These are phyloP conservation scores for Zygnema circumcarinatum DNA, from an alignment of 139 green algal genomes.

Conservation along the genomic window DNA sequence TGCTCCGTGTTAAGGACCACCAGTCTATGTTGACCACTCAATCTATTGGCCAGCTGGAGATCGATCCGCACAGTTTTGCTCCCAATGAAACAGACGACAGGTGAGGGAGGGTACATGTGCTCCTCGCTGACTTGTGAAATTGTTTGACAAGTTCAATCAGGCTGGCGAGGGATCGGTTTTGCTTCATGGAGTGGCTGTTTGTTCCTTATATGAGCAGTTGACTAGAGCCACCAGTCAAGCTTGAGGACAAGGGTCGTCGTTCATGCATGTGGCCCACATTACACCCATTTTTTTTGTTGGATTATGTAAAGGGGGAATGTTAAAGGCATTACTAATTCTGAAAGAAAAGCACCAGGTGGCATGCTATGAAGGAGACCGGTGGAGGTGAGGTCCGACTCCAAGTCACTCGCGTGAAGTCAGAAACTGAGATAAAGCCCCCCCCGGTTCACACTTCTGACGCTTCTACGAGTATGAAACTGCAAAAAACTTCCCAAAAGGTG, in stretches of 20 bases:
- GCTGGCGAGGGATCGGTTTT: too few relatives aligned
- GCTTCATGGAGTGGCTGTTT: too few relatives aligned
- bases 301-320: too few relatives aligned
- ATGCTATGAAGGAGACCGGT: neutral
- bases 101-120: slow-evolving; percentile 4
- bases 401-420: neutral
- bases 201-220: too few relatives aligned
- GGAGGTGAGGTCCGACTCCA: neutral
- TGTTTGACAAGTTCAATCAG: too few relatives aligned
- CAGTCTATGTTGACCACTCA: neutral
- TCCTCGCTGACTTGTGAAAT: neutral
- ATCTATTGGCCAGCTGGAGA: neutral
- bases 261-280: too few relatives aligned
- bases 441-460: neutral
- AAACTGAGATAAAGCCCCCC: too few relatives aligned
- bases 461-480: neutral
- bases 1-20: slow-evolving; percentile 16
- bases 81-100: slow-evolving; percentile 14
- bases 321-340: too few relatives aligned
- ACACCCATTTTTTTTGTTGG: too few relatives aligned
- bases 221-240: too few relatives aligned
- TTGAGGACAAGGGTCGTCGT: too few relatives aligned
- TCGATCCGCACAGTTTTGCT: neutral
- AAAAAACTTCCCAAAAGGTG: neutral
- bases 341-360: too few relatives aligned